Conservation (phyloP, 768 basidiomycete species). For the Kwoniella botswanensis region DNA sequence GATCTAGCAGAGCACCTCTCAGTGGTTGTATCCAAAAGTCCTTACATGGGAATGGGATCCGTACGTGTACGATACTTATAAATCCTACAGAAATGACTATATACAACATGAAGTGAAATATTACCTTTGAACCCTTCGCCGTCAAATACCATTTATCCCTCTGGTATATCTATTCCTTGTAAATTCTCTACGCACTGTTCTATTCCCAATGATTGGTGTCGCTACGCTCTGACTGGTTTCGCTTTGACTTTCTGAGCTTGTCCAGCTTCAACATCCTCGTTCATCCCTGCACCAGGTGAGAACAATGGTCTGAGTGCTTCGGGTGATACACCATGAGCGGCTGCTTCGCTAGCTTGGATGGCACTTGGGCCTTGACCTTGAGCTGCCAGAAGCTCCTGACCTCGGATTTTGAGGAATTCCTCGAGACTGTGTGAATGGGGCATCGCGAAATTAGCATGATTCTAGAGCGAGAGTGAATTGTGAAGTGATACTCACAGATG, state of each 20-base stretch:
- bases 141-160: not conserved
- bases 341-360: conserved; percentile 24
- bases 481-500: conserved; percentile 59
- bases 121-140: not conserved
- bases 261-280: conserved; percentile 14
- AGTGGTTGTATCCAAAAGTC: not conserved
- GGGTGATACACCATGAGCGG: conserved; percentile 29
- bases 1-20: not conserved
- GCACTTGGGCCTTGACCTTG: conserved; percentile 40
- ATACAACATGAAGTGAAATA: conserved; percentile 13
- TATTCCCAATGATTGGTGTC: not conserved
- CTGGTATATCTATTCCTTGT: not conserved
- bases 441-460: no score
- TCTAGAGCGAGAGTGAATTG: not conserved
- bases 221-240: conserved; percentile 2
- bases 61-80: conserved; percentile 4
- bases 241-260: not conserved
- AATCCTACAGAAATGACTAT: not conserved
- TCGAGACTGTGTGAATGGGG: conserved; percentile 63
- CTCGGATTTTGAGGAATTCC: conserved; percentile 78
- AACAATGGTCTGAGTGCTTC: conserved; percentile 25
- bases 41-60: not conserved
- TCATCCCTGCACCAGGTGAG: conserved; percentile 30
- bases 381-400: conserved; percentile 67
- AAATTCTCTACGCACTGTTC: not conserved